Conservation (phyloP, 192 early-diverging fungal genomes). For the Mortierella antarctica region DNA sequence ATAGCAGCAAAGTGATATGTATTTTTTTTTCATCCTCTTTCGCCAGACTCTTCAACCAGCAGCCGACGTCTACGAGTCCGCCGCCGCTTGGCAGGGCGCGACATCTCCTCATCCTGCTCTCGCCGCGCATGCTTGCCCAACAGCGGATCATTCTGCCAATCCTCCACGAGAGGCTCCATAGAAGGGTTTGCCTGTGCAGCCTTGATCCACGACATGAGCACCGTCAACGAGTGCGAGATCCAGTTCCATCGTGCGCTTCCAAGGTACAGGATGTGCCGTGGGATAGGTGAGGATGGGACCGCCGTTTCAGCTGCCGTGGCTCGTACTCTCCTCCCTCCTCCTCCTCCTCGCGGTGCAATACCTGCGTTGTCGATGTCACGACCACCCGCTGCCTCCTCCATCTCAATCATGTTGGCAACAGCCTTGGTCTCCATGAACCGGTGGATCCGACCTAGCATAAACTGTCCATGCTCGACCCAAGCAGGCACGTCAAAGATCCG, state of each 20-base stretch:
- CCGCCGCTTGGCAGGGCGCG: constrained; percentile 14
- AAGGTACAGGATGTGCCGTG: constrained; percentile 22
- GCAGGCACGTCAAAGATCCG: constrained; percentile 18
- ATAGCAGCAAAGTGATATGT: not conserved
- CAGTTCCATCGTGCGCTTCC: constrained; percentile 32
- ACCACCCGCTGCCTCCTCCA: not conserved
- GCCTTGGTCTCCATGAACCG: constrained; percentile 23
- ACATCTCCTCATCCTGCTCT: constrained; percentile 1
- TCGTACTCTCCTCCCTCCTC: not conserved
- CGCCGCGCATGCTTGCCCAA: constrained; percentile 16
- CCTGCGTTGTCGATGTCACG: not conserved
- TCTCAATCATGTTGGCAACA: not conserved
- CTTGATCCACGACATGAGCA: constrained; percentile 32
- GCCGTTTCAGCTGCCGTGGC: not conserved
- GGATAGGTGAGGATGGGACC: constrained; percentile 15
- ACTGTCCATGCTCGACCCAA: constrained; percentile 33
- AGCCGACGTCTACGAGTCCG: not conserved
- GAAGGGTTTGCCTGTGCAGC: constrained; percentile 30
- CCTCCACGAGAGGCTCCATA: not conserved
- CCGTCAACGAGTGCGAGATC: constrained; percentile 26
- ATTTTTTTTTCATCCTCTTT: not conserved
- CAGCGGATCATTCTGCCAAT: not conserved
- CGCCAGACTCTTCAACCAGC: not conserved
- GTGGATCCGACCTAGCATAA: constrained; percentile 24
- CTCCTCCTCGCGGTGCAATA: not conserved